Evolutionary conservation across 139 green algal genomes (phyloP), one percentile per base, ranked within the genome.

Genomic region (Marvania coccoides): DNA sequence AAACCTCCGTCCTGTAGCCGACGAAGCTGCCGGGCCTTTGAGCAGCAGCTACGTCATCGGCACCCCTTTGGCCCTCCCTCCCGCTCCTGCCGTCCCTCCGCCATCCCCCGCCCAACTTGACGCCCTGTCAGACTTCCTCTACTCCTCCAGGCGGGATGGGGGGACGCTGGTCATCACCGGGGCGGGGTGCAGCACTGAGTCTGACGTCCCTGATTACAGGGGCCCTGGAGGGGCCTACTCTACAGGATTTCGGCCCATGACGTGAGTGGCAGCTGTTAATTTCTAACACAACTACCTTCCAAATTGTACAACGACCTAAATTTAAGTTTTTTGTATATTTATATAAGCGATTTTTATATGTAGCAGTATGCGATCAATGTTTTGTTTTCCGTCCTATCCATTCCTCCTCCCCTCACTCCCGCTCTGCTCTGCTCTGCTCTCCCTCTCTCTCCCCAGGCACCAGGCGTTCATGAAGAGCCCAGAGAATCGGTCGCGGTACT

Each of bases 231-330:
- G 93, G 3, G 93, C 93, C 0, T 98, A 98, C 80, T 87, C 73
- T 37, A 90, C 81, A 37, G 88, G 90, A n/a, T 98, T 95, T 74
- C 93, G 91, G 69, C 92, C 93, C 5, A 97, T 98, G 90, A 96
- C 89, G 1, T n/a, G n/a, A n/a, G n/a, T n/a, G n/a, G n/a, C n/a
- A n/a, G n/a, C n/a, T n/a, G n/a, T n/a, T n/a, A n/a, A n/a, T n/a
- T n/a, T n/a, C n/a, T n/a, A n/a, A n/a, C n/a, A n/a, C n/a, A n/a
- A n/a, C n/a, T n/a, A n/a, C n/a, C n/a, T n/a, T n/a, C n/a, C n/a
- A n/a, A n/a, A n/a, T n/a, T n/a, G n/a, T n/a, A n/a, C n/a, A n/a
- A n/a, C n/a, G n/a, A n/a, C n/a, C n/a, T n/a, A n/a, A n/a, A n/a
- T n/a, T n/a, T n/a, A n/a, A n/a, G n/a, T n/a, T n/a, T n/a, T n/a